Evolutionary conservation across 352 stramenopile genomes (phyloP).

Genomic region (Phytophthora lateralis): DNA sequence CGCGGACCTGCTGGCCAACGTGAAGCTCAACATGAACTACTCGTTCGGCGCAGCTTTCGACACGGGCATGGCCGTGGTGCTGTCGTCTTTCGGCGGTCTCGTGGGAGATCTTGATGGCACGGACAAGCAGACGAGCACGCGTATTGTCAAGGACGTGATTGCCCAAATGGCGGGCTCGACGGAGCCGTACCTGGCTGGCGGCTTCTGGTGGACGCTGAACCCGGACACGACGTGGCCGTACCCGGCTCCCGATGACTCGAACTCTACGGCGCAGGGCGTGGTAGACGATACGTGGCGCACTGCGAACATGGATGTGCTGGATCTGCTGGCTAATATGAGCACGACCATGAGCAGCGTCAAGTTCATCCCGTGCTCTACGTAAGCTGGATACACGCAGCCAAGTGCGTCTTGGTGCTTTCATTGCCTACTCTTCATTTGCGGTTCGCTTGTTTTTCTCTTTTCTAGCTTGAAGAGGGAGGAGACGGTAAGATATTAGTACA

Average conservation of each 20-base stretch:
- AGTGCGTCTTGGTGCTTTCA: constrained; percentile 29
- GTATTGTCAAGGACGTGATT: constrained; percentile 69
- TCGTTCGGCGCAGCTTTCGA: constrained; percentile 74
- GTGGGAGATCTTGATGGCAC: constrained; percentile 62
- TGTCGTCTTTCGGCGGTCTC: constrained; percentile 87
- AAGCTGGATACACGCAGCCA: constrained; percentile 24
- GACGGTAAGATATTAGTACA: constrained; percentile 40
- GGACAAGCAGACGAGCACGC: constrained; percentile 68
- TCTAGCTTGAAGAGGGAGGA: constrained; percentile 19
- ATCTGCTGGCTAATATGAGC: constrained; percentile 68
- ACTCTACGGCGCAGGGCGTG: constrained; percentile 58
- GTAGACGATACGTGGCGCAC: constrained; percentile 77
- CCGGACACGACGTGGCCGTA: constrained; percentile 80
- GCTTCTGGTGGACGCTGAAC: constrained; percentile 86
- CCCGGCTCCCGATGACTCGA: constrained; percentile 65
- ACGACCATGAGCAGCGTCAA: constrained; percentile 62
- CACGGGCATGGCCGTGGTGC: constrained; percentile 65
- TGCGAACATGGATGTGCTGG: constrained; percentile 73
- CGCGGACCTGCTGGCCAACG: constrained; percentile 60
- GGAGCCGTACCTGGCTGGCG: constrained; percentile 60
- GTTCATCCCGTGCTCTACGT: constrained; percentile 67
- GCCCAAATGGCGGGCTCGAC: constrained; percentile 59
- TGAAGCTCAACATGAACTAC: constrained; percentile 81
- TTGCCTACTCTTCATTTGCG: constrained; percentile 38
- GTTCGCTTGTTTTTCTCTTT: constrained; percentile 33